Evolutionary conservation across 1,284 basidiomycete species (phyloP).

Genomic region (Austropuccinia psidii): DNA sequence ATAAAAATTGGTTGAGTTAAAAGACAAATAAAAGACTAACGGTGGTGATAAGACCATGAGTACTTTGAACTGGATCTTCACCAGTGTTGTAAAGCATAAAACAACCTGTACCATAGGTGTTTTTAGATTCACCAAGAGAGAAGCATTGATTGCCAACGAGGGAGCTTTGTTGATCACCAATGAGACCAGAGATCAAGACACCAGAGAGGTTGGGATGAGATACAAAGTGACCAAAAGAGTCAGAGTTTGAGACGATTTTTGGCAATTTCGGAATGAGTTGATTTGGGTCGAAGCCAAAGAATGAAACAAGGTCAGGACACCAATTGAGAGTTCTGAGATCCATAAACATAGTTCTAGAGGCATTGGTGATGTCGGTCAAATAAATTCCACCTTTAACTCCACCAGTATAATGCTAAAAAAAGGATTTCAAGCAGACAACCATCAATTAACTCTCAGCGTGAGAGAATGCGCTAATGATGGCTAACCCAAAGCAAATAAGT

Average conservation of each 20-base stretch:
- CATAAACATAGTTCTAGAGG: constrained; percentile 87
- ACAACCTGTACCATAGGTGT: constrained; percentile 58
- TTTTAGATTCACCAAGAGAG: constrained; percentile 60
- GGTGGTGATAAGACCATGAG: constrained; percentile 80
- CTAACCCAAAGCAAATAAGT: constrained; percentile 87
- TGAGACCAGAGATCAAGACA: constrained; percentile 77
- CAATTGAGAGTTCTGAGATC: constrained; percentile 73
- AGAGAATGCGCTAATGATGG: constrained; percentile 38
- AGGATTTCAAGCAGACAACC: background rate
- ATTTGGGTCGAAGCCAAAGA: constrained; percentile 58
- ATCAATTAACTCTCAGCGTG: background rate
- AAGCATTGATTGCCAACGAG: constrained; percentile 84
- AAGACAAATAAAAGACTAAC: constrained; percentile 44
- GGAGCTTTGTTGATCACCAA: constrained; percentile 95
- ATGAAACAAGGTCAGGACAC: constrained; percentile 72
- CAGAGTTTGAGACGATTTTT: constrained; percentile 78
- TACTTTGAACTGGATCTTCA: constrained; percentile 70
- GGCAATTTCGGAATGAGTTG: constrained; percentile 58
- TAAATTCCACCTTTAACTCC: constrained; percentile 60
- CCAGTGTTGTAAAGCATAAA: constrained; percentile 76
- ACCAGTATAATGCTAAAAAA: constrained; percentile 68
- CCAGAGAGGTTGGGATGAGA: constrained; percentile 60
- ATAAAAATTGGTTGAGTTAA: background rate
- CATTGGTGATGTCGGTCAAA: constrained; percentile 91
- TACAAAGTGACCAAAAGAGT: constrained; percentile 75